Conservation (phyloP, 768 basidiomycete genomes). For the Boletus sp. region DNA sequence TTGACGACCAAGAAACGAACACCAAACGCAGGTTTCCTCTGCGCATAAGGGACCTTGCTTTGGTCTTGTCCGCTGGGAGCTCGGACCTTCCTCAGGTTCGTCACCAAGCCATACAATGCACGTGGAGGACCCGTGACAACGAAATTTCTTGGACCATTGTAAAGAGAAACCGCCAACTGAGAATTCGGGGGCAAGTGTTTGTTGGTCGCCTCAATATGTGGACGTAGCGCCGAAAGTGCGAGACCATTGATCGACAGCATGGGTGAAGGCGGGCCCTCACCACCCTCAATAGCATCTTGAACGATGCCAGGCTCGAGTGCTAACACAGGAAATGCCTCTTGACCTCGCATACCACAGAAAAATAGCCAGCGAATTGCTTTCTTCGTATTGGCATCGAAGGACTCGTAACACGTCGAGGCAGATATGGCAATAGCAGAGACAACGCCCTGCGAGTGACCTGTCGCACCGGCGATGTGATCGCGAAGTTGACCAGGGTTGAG, state of each 20-base stretch:
- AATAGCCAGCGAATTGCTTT: conserved; percentile 93
- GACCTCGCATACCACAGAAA: conserved; percentile 89
- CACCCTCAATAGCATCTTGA: conserved; percentile 84
- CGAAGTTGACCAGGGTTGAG: conserved; percentile 80
- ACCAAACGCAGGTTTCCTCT: conserved; percentile 90
- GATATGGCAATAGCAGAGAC: conserved; percentile 90
- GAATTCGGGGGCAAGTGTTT: conserved; percentile 76
- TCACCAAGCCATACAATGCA: conserved; percentile 92
- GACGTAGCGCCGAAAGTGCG: conserved; percentile 67
- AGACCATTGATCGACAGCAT: conserved; percentile 93
- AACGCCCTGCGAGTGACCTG: conserved; percentile 97
- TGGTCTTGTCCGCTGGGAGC: conserved; percentile 88
- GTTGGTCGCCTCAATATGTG: conserved; percentile 85
- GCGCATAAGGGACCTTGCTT: conserved; percentile 90
- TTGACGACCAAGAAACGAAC: conserved; percentile 93
- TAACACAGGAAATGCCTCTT: conserved; percentile 90
- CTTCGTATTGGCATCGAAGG: conserved; percentile 68
- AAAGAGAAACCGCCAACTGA: conserved; percentile 79
- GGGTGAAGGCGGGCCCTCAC: conserved; percentile 89
- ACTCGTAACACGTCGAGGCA: conserved; percentile 70
- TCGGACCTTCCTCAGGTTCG: conserved; percentile 83
- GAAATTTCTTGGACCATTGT: conserved; percentile 88
- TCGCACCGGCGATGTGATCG: conserved; percentile 73
- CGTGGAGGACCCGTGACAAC: conserved; percentile 91
- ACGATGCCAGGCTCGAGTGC: conserved; percentile 86